phyloP scores from a whole-genome alignment of 1,284 basidiomycete genomes.

The Golubevia pallescens region DNA sequence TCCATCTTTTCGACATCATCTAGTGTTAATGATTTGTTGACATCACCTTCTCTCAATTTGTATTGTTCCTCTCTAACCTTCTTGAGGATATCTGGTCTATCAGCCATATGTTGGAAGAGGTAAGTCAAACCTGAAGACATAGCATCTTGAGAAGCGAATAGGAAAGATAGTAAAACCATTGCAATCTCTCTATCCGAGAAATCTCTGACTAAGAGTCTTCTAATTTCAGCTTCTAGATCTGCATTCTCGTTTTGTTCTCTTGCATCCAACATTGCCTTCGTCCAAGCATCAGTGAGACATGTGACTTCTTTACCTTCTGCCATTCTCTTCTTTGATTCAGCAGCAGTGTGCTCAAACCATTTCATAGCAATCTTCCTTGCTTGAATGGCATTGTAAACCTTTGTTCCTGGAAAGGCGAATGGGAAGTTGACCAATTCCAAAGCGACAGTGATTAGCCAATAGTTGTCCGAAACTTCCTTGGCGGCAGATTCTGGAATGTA shows the following conservation, averaged over 20 bases:
- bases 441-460: slow-evolving; percentile 93
- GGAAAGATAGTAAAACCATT: slow-evolving; percentile 89
- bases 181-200: slow-evolving; percentile 95
- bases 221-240: slow-evolving; percentile 63
- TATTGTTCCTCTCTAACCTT: slow-evolving; percentile 93
- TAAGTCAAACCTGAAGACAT: slow-evolving; percentile 85
- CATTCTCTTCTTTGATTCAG: slow-evolving; percentile 82
- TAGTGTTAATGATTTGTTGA: slow-evolving; percentile 80
- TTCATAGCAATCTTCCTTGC: slow-evolving; percentile 86
- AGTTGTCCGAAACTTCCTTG: slow-evolving; percentile 84
- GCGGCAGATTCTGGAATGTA: slow-evolving; percentile 84
- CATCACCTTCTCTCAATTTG: slow-evolving; percentile 78
- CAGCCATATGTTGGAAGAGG: slow-evolving; percentile 92
- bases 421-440: slow-evolving; percentile 99
- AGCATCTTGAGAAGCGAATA: slow-evolving; percentile 97
- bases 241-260: slow-evolving; percentile 70
- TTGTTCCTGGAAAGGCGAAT: slow-evolving; percentile 78
- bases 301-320: slow-evolving; percentile 79
- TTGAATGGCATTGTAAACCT: slow-evolving; percentile 92
- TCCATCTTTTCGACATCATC: slow-evolving; percentile 91
- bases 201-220: slow-evolving; percentile 70
- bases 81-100: slow-evolving; percentile 84
- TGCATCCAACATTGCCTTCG: slow-evolving; percentile 73
- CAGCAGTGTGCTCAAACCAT: slow-evolving; percentile 81
- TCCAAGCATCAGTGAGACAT: slow-evolving; percentile 94